phyloP scores from a whole-genome alignment of 257 asterid species.

The Nicotiana tomentosiformis region DNA sequence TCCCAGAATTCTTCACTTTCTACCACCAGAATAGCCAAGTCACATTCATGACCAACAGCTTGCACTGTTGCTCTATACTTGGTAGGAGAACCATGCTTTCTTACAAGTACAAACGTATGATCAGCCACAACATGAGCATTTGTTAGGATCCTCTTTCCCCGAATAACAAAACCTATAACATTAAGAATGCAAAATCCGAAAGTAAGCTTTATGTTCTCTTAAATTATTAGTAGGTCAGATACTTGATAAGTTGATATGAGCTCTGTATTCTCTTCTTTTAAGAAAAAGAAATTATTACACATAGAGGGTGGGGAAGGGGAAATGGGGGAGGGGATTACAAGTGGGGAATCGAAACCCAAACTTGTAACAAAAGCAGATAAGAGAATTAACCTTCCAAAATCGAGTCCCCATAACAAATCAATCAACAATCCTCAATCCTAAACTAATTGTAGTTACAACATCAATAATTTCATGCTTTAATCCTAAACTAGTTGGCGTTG shows the following conservation, averaged over 20 bases:
- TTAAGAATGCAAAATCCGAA: background rate
- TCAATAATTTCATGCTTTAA: background rate
- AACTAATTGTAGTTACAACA: background rate
- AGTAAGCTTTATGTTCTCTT: background rate
- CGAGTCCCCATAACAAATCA: background rate
- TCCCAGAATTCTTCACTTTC: conserved; percentile 90
- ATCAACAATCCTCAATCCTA: background rate
- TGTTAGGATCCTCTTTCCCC: conserved; percentile 76
- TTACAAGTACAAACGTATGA: conserved; percentile 89
- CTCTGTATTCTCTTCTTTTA: background rate
- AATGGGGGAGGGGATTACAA: background rate
- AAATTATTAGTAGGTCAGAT: background rate
- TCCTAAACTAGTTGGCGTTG: background rate
- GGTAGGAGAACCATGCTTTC: conserved; percentile 91
- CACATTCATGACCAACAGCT: conserved; percentile 96
- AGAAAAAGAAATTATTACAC: background rate
- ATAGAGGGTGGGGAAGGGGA: background rate
- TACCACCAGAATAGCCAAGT: conserved; percentile 84
- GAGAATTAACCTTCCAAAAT: background rate
- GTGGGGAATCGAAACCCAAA: background rate
- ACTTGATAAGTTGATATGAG: background rate
- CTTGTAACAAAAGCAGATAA: background rate
- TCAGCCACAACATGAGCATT: conserved; percentile 99
- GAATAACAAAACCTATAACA: conserved; percentile 66
- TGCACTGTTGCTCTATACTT: conserved; percentile 79